phyloP scores from a whole-genome alignment of 164 flowering plant genomes.

The Stephania japonica region DNA sequence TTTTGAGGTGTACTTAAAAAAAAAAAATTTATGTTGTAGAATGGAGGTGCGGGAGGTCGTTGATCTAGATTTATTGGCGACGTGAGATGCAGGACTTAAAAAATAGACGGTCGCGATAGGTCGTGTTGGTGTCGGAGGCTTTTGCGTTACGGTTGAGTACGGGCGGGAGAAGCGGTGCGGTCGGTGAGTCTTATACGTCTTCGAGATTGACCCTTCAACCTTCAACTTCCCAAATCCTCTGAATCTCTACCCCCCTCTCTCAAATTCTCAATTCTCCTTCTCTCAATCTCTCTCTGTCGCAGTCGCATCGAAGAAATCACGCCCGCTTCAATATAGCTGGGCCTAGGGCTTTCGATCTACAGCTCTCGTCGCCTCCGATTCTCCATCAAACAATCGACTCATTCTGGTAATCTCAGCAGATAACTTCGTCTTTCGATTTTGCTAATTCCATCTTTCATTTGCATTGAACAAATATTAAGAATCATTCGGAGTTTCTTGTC shows the following conservation, averaged over 20 bases:
- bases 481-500: not conserved
- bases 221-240: not conserved
- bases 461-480: not conserved
- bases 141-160: constrained; percentile 16
- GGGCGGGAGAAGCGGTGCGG: constrained; percentile 21
- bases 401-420: not conserved
- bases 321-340: not conserved
- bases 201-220: constrained; percentile 15
- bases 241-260: not conserved
- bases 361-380: not conserved
- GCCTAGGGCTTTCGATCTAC: constrained; percentile 1
- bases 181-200: constrained; percentile 16
- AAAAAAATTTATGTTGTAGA: too few species aligned
- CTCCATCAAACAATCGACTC: not conserved
- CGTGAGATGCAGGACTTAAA: not conserved
- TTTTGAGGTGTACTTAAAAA: too few species aligned
- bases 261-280: not conserved
- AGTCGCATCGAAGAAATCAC: not conserved
- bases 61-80: not conserved
- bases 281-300: not conserved
- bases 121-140: not conserved
- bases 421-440: not conserved
- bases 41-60: too few species aligned
- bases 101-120: not conserved
- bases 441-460: not conserved